Percentiles rank a stretch among this genome's conserved stretches.
Evolutionary conservation across 2,329 filamentous ascomycete species (phyloP).

Genomic region (Botrytis galanthina): DNA sequence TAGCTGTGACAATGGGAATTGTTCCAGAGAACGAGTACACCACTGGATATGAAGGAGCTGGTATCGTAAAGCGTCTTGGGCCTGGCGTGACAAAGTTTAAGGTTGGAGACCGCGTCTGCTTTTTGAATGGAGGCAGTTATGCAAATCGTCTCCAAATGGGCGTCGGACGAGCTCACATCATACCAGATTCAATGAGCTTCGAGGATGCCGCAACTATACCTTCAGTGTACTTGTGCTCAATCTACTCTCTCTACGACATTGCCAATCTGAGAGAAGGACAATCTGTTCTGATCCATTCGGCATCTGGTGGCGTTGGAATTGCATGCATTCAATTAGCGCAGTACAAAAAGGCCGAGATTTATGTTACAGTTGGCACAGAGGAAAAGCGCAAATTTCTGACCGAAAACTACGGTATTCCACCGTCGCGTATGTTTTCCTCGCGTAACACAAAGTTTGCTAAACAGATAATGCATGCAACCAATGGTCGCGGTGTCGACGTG

Average conservation of each 20-base stretch:
- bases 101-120: conserved; percentile 31
- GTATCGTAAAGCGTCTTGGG: conserved; percentile 34
- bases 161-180: conserved; percentile 27
- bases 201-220: conserved; percentile 43
- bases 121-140: conserved; percentile 21
- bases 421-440: neutral
- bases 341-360: conserved; percentile 40
- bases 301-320: conserved; percentile 38
- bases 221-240: conserved; percentile 34
- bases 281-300: conserved; percentile 37
- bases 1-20: conserved; percentile 29
- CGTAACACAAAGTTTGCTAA: neutral
- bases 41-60: conserved; percentile 32
- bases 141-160: conserved; percentile 21
- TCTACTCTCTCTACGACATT: conserved; percentile 23
- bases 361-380: conserved; percentile 31
- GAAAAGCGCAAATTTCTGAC: conserved; percentile 7
- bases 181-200: conserved; percentile 43
- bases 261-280: conserved; percentile 29
- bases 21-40: conserved; percentile 24
- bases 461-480: neutral
- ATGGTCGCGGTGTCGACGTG: conserved; percentile 33
- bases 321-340: conserved; percentile 37
- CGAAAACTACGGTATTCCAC: neutral
- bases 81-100: conserved; percentile 25